Evolutionary conservation across 2,329 filamentous ascomycete genomes (phyloP).

Genomic region (Pseudonectria foliicola): DNA sequence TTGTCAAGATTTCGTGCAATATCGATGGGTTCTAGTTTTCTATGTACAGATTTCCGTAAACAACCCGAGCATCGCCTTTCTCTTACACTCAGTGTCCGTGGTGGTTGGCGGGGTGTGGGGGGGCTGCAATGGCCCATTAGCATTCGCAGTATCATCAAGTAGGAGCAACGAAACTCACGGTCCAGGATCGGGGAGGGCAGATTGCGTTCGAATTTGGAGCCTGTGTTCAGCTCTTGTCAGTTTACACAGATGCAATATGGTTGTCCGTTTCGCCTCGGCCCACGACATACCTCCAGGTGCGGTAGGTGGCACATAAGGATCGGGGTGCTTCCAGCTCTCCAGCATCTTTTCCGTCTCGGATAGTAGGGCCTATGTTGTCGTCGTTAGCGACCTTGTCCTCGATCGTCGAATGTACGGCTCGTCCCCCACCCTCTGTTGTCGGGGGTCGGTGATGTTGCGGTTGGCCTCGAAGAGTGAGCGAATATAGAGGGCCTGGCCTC

Average conservation of each 20-base stretch:
- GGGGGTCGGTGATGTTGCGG: conserved; percentile 72
- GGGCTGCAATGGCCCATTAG: conserved; percentile 17
- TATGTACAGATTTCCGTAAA: conserved; percentile 15
- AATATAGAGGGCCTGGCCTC: conserved; percentile 93
- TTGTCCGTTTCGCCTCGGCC: too few species aligned
- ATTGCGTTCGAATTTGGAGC: conserved; percentile 95
- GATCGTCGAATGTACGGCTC: conserved; percentile 1
- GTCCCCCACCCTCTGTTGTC: conserved; percentile 71
- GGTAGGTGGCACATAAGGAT: conserved; percentile 82
- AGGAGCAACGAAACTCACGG: conserved; percentile 50
- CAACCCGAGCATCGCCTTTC: conserved; percentile 4
- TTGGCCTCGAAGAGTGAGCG: conserved; percentile 93
- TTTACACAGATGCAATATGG: neutral
- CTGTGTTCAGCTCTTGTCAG: conserved; percentile 37
- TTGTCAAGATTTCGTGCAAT: conserved; percentile 2
- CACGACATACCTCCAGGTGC: conserved; percentile 74
- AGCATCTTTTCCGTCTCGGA: conserved; percentile 82
- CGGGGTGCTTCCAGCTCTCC: conserved; percentile 94
- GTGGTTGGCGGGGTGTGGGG: conserved; percentile 19
- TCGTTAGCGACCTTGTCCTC: conserved; percentile 3
- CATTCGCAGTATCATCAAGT: conserved; percentile 1
- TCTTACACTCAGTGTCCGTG: conserved; percentile 12
- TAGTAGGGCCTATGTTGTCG: conserved; percentile 59
- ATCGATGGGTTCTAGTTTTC: conserved; percentile 7
- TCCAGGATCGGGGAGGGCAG: conserved; percentile 71